These are phyloP conservation scores for Coniochaeta prunicola DNA, from an alignment of 2,329 filamentous ascomycete species.

Conservation along the genomic window DNA sequence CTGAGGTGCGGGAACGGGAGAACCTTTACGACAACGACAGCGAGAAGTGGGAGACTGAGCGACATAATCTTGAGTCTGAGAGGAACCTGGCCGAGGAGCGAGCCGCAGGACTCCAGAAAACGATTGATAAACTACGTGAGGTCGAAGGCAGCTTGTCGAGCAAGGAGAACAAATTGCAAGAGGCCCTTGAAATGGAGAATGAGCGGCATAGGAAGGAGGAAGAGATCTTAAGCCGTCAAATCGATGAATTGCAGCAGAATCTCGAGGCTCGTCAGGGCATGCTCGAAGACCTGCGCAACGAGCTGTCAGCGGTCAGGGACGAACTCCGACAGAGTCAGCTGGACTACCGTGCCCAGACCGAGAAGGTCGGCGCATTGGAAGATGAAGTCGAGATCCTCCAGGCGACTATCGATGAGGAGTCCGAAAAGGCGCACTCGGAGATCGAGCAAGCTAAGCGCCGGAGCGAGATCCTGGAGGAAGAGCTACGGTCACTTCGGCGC, in stretches of 20 bases:
- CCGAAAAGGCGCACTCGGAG: slow-evolving; percentile 47
- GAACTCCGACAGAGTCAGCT: slow-evolving; percentile 62
- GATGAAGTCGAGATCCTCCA: slow-evolving; percentile 73
- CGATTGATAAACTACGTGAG: slow-evolving; percentile 63
- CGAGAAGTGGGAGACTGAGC: slow-evolving; percentile 66
- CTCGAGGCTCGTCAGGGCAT: slow-evolving; percentile 59
- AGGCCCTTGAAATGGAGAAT: slow-evolving; percentile 62
- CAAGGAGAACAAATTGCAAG: slow-evolving; percentile 61
- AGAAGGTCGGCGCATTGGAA: slow-evolving; percentile 62
- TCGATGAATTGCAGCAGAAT: slow-evolving; percentile 66
- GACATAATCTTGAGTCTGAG: slow-evolving; percentile 57
- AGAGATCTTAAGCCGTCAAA: slow-evolving; percentile 60
- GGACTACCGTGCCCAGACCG: slow-evolving; percentile 52
- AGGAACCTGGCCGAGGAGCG: slow-evolving; percentile 61
- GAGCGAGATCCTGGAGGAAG: slow-evolving; percentile 33
- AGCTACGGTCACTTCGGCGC: slow-evolving; percentile 29
- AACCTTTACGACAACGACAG: slow-evolving; percentile 63
- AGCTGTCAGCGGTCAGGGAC: slow-evolving; percentile 59
- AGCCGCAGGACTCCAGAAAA: slow-evolving; percentile 59
- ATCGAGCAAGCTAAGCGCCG: slow-evolving; percentile 36
- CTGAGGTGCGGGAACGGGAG: slow-evolving; percentile 61
- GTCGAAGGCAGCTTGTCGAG: slow-evolving; percentile 59
- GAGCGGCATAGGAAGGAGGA: slow-evolving; percentile 69
- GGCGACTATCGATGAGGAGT: slow-evolving; percentile 56
- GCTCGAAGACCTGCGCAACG: slow-evolving; percentile 57